Evolutionary conservation across 2,329 filamentous ascomycete species (phyloP), one percentile per base, ranked within the genome.

Genomic region (Cladosporium cucumerinum): DNA sequence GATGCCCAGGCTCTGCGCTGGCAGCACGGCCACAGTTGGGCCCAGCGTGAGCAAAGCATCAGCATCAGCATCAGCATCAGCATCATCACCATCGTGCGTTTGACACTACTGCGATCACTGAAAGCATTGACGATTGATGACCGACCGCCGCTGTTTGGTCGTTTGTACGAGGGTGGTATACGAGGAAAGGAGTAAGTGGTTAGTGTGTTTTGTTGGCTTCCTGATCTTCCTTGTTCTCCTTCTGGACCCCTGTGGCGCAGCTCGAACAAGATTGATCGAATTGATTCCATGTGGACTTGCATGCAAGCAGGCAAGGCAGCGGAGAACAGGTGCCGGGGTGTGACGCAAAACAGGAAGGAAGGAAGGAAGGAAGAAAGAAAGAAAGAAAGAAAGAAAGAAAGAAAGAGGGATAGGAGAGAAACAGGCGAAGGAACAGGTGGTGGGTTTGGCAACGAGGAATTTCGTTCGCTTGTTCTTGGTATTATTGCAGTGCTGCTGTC

Each of bases 301-400:
- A 54, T 54, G 51, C 51, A 54, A 46, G 39, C 39, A 46, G 39
- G 39, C 36, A n/a, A 43, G 18, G 36, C 25, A 39, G 34, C 25
- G 55, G 34, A 26, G 55, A 58, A 26, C 55, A 58, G 34, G 55
- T 23, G 25, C 28, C 18, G 57, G 57, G 26, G 51, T 48, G 36
- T 59, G 57, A 59, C 57, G 57, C 57, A 59, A 18, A 39, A 18
- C 6, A 46, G 25, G 25, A 25, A 59, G 51, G 26, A 54, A 52
- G 36, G 5, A 18, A 25, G 57, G n/a, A n/a, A n/a, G n/a, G n/a
- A n/a, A n/a, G n/a, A n/a, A n/a, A n/a, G n/a, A 59, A 18, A 39
- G 11, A 4, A 46, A 18, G 25, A 25, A 59, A 28, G 26, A 54
- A n/a, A n/a, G n/a, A n/a, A n/a, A n/a, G n/a, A n/a, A n/a, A 58